Percentiles rank a stretch among this genome's conserved stretches.
These are phyloP conservation scores for Aspergillus unguis DNA, from an alignment of 2,329 filamentous ascomycete genomes.

Conservation along the genomic window DNA sequence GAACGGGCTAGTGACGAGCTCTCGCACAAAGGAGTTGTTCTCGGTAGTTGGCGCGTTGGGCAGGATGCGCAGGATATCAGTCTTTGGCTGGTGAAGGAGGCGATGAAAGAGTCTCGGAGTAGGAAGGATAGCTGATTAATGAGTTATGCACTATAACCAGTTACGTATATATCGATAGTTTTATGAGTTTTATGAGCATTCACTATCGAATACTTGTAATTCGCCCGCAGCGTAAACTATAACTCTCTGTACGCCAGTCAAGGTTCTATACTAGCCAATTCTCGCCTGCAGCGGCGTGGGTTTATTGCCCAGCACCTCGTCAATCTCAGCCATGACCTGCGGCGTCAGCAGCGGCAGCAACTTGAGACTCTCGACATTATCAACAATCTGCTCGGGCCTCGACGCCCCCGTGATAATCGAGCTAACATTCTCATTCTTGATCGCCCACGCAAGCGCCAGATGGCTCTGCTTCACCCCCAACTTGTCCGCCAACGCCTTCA, in stretches of 20 bases:
- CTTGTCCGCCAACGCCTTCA: conserved; percentile 38
- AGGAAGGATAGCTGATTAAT: background rate
- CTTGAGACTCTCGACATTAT: conserved; percentile 46
- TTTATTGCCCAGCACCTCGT: conserved; percentile 34
- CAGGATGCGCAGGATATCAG: conserved; percentile 45
- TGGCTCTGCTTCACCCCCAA: conserved; percentile 52
- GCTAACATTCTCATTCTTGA: conserved; percentile 57
- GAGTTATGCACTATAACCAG: too few species aligned
- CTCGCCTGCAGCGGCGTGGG: conserved; percentile 15
- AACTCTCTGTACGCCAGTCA: too few species aligned
- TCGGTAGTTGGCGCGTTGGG: conserved; percentile 47
- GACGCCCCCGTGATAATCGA: conserved; percentile 44
- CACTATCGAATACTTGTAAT: too few species aligned
- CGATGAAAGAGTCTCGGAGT: conserved; percentile 25
- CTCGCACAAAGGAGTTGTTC: conserved; percentile 40
- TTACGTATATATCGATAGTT: too few species aligned
- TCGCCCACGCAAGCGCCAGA: conserved; percentile 58
- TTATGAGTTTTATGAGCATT: too few species aligned
- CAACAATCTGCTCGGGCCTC: conserved; percentile 43
- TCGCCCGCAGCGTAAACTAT: too few species aligned
- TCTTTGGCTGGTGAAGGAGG: conserved; percentile 42
- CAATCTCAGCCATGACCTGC: conserved; percentile 48
- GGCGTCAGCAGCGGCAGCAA: conserved; percentile 43
- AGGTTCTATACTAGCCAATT: too few species aligned
- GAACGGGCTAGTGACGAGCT: conserved; percentile 44